Conservation (phyloP, 192 early-diverging fungal species). For the Coemansia sp. region DNA sequence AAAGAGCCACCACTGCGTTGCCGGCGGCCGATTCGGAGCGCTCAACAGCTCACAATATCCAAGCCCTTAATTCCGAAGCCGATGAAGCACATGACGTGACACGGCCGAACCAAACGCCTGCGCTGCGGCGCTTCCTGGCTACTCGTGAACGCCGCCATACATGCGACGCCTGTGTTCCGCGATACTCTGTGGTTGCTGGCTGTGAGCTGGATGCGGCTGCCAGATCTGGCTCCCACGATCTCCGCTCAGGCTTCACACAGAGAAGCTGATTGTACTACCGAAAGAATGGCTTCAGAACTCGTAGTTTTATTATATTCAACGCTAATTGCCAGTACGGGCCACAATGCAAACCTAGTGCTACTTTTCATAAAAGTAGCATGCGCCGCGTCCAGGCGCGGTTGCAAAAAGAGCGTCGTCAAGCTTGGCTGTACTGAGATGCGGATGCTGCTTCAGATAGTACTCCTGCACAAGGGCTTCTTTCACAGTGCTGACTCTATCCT, state of each 20-base stretch:
- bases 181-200: too few species aligned
- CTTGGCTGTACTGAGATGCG: constrained; percentile 53
- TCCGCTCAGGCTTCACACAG: too few species aligned
- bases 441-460: constrained; percentile 63
- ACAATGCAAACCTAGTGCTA: neutral
- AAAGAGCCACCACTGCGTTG: neutral
- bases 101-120: too few species aligned
- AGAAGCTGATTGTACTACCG: too few species aligned
- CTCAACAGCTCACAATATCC: neutral
- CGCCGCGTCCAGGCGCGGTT: constrained; percentile 42
- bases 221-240: too few species aligned
- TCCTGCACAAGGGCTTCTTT: constrained; percentile 64
- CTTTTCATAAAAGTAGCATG: constrained; percentile 25
- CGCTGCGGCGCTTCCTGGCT: too few species aligned
- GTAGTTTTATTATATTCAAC: neutral
- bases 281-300: too few species aligned
- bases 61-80: neutral
- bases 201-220: too few species aligned
- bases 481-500: constrained; percentile 61
- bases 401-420: constrained; percentile 61
- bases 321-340: neutral
- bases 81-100: neutral
- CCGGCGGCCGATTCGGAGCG: neutral
- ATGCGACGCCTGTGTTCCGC: too few species aligned
- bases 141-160: too few species aligned